A percentile compares a stretch with the other conserved stretches of the same genome.
phyloP scores from a whole-genome alignment of 2,329 filamentous ascomycete species.

The Cytospora chrysosperma region DNA sequence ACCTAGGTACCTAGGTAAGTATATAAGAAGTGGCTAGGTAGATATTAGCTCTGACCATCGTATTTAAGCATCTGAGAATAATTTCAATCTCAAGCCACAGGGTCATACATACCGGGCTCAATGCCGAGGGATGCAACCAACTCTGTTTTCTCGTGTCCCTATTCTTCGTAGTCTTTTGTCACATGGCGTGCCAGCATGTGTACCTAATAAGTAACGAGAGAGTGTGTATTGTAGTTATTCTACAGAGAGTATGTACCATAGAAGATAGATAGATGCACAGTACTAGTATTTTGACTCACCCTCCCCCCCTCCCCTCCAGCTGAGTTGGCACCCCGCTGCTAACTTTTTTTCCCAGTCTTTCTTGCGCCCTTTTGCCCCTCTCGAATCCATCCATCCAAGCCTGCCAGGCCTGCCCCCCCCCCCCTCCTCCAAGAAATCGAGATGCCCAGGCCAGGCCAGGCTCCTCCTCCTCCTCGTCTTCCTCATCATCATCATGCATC shows the following conservation, averaged over 20 bases:
- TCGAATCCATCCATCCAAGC: not conserved
- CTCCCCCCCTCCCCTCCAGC: not conserved
- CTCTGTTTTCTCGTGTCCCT: not conserved
- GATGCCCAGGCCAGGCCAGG: not conserved
- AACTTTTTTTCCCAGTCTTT: not conserved
- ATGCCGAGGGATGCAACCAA: not conserved
- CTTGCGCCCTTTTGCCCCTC: not conserved
- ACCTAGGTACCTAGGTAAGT: not conserved
- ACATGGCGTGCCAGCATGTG: too few relatives aligned
- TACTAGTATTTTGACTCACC: not conserved
- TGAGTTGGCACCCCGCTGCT: not conserved
- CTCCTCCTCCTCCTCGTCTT: too few relatives aligned
- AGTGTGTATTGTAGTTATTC: too few relatives aligned
- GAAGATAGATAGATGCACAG: too few relatives aligned
- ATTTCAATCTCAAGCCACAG: conserved; percentile 12
- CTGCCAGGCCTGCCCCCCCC: too few relatives aligned
- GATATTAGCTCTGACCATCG: not conserved
- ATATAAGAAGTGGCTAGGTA: too few relatives aligned
- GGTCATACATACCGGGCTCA: conserved; percentile 11
- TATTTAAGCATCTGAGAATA: not conserved
- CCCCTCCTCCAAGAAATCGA: not conserved
- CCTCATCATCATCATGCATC: conserved; percentile 17
- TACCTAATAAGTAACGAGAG: too few relatives aligned
- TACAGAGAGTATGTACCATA: too few relatives aligned
- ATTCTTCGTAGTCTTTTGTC: not conserved